A percentile compares a stretch with the other conserved stretches of the same genome.
phyloP scores from a whole-genome alignment of 345 rosid species.

The Rhodomyrtus tomentosa region DNA sequence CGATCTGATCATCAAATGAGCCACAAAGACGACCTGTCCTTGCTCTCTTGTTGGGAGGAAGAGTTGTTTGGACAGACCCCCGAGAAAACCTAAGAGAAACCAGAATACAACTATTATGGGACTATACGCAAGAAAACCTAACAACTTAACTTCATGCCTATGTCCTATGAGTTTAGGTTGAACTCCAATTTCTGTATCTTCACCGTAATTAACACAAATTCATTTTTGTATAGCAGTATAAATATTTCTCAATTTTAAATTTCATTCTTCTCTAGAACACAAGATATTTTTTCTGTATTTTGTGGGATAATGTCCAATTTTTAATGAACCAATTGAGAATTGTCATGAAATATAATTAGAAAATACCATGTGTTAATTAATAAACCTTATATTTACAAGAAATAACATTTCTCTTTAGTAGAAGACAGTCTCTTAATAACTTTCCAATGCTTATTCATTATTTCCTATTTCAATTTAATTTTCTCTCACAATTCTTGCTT shows the following conservation, averaged over 20 bases:
- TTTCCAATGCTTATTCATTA: neutral
- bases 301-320: neutral
- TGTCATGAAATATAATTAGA: neutral
- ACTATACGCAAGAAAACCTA: neutral
- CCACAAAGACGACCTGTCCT: slow-evolving; percentile 70
- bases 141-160: neutral
- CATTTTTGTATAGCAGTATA: neutral
- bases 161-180: neutral
- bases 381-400: neutral
- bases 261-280: neutral
- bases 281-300: neutral
- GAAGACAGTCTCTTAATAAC: neutral
- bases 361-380: neutral
- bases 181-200: neutral
- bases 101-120: neutral
- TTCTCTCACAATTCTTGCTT: neutral
- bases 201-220: neutral
- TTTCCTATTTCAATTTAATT: neutral
- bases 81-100: slow-evolving; percentile 64
- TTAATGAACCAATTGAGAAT: neutral
- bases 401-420: neutral
- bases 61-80: slow-evolving; percentile 75
- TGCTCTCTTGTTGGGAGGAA: slow-evolving; percentile 41
- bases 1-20: slow-evolving; percentile 70
- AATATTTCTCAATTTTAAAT: neutral